Evolutionary conservation across 1,139 yeast genomes (phyloP).

Genomic region (Candida glucosophila): DNA sequence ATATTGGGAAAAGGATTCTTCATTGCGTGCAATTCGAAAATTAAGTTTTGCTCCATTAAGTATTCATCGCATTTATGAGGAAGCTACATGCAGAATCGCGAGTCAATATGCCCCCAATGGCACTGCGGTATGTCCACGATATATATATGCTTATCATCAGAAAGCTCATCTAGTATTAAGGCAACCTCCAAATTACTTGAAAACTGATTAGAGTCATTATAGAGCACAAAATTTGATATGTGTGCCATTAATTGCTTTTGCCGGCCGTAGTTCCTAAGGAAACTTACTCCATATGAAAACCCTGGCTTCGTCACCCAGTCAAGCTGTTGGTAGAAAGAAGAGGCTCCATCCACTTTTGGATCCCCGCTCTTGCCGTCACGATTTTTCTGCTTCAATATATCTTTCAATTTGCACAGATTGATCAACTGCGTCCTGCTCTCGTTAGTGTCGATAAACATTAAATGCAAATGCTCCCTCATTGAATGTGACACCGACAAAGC

Average conservation of each 20-base stretch:
- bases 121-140: constrained; percentile 5
- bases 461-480: constrained; percentile 8
- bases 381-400: constrained; percentile 10
- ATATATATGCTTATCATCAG: constrained; percentile 4
- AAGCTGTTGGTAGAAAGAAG: constrained; percentile 9
- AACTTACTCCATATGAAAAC: constrained; percentile 10
- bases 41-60: constrained; percentile 23
- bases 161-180: constrained; percentile 2
- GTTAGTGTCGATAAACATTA: constrained; percentile 11
- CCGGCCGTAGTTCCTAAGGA: constrained; percentile 23
- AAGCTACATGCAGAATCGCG: constrained; percentile 1
- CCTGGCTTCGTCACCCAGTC: constrained; percentile 5
- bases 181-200: constrained; percentile 3
- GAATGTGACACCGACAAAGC: constrained; percentile 2
- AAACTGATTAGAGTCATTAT: constrained; percentile 14
- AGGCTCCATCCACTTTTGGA: constrained; percentile 5
- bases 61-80: constrained; percentile 1
- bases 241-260: constrained; percentile 27
- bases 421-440: constrained; percentile 1
- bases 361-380: constrained; percentile 4
- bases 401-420: constrained; percentile 9
- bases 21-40: constrained; percentile 28
- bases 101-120: constrained; percentile 2
- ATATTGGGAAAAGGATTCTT: constrained; percentile 20
- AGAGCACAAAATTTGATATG: constrained; percentile 25